Base-by-base conservation (phyloP, 768 basidiomycete species). In the Scleroderma bovista region DNA sequence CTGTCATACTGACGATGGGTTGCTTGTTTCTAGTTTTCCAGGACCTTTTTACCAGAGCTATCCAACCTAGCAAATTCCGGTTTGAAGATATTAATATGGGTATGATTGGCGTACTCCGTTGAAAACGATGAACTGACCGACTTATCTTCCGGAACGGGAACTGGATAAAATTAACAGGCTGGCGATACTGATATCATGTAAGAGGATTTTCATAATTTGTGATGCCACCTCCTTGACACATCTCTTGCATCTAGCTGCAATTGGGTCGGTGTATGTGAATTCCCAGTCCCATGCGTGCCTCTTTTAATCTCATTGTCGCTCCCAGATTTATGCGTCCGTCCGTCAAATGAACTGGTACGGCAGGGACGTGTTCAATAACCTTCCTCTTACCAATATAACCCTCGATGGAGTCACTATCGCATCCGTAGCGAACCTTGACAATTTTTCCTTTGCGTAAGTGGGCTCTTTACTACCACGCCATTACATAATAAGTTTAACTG, bases 371-470 rank as follows among this genome's bases (percentile, higher is more conserved):
- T 57, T 75, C 16, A 70, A 69, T 47, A 59, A 54, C 26, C 75
- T 73, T 2, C 70, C 71, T 15, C 69, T 73, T 16, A 72, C 56
- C 5, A 82, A 83, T 52, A 82, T 84, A 69, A 82, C 82, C 0
- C 74, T 84, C 26, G 47, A 72, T 33, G 79, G 76, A 2, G 63
- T 60, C 4, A 55, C 79, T 0, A 75, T 85, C 4, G 83, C 80
- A 0, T 76, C 80, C 0, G 72, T 83, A 13, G 75, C 81, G 59
- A 83, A 84, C 43, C 77, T 85, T 31, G 80, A 79, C 53, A 81
- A 81, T 50, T 84, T 84, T 57, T 71, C 78, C 0, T 86, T 85
- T 61, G 84, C 81, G 81, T 83, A 51, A 57, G 81, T 75, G 19
- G n/a, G 13, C 26, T 11, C 33, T 26, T 20, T 41, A n/a, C 23